phyloP scores from a whole-genome alignment of 75 land plant species.

The Pinus tabuliformis region DNA sequence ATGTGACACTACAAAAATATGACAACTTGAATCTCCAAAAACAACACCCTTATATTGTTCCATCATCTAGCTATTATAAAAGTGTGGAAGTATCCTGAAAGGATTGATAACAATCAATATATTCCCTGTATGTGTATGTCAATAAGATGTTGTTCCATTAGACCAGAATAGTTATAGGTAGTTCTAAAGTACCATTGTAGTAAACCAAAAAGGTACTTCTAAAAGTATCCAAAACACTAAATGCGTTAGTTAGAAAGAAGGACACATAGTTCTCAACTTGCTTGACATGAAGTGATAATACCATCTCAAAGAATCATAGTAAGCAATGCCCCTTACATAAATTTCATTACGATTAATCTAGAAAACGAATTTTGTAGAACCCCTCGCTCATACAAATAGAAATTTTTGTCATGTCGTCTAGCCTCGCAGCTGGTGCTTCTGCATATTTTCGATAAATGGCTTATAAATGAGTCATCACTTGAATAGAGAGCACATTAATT shows the following conservation, averaged over 20 bases:
- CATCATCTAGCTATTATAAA: conserved; percentile 95
- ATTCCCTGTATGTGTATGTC: conserved; percentile 84
- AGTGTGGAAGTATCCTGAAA: conserved; percentile 78
- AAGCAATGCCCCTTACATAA: conserved; percentile 50
- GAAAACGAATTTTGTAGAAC: conserved; percentile 61
- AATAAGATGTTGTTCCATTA: neutral
- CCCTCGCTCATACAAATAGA: conserved; percentile 76
- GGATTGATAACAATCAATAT: conserved; percentile 90
- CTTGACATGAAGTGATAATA: neutral
- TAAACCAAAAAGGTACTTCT: neutral
- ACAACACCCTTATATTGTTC: conserved; percentile 84
- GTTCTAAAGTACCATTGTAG: neutral
- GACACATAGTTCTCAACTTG: neutral
- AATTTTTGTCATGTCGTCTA: conserved; percentile 74
- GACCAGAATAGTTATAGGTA: neutral
- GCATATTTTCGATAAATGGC: conserved; percentile 46
- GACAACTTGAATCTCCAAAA: conserved; percentile 85
- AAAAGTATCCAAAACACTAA: too few relatives aligned
- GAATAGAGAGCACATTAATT: neutral
- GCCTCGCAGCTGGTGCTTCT: conserved; percentile 58
- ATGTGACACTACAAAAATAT: conserved; percentile 86
- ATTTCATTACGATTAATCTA: conserved; percentile 60
- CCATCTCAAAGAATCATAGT: neutral
- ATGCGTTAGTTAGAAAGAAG: too few relatives aligned
- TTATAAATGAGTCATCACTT: conserved; percentile 41